Base-by-base conservation (phyloP, 495 filamentous ascomycete genomes). In the Cercophora newfieldiana region DNA sequence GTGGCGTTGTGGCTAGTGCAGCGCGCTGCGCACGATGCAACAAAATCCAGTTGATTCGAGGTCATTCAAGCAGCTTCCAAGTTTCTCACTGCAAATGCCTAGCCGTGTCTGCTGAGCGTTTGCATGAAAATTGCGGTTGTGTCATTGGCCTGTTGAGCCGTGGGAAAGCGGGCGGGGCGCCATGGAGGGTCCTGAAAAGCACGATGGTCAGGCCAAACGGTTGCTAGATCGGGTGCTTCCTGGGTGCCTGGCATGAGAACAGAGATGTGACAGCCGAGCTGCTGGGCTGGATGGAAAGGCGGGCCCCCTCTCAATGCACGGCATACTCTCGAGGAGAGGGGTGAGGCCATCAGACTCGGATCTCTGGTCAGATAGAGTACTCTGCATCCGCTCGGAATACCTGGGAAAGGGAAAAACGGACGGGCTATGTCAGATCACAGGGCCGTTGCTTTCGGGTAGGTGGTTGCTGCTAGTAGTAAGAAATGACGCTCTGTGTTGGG, bases 1-100 rank as follows among this genome's bases (percentile, higher is more conserved):
- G 54, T 57, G 54, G 54, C 54, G 54, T 25, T 31, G 54, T 57
- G 54, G 54, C 54, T 57, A 57, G 54, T 57, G 54, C 54, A 29
- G 16, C 30, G 54, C 50, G 24, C 22, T 53, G 37, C 12, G 37
- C 3, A 16, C 37, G 37, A 44, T 53, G 50, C 54, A 30, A 3
- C 54, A 8, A 26, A 57, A 26, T 16, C 12, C 50, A 22, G 21
- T 22, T 24, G 7, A 7, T 12, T 3, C 24, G 50, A 22, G 50
- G 3, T 2, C 8, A 22, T 26, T 53, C 21, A 26, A 26, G 50
- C 50, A 22, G 50, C 4, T 53, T 26, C 28, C 21, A n/a, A 3
- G 21, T 26, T 3, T 26, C 25, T 26, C 26, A 8, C 30, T 10
- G 7, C 30, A 6, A 14, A n/a, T 30, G 16, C 24, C 2, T n/a